Evolutionary conservation across 306 rosid species (phyloP), one percentile per base, ranked within the genome.

Genomic region (Ormosia semicastrata): DNA sequence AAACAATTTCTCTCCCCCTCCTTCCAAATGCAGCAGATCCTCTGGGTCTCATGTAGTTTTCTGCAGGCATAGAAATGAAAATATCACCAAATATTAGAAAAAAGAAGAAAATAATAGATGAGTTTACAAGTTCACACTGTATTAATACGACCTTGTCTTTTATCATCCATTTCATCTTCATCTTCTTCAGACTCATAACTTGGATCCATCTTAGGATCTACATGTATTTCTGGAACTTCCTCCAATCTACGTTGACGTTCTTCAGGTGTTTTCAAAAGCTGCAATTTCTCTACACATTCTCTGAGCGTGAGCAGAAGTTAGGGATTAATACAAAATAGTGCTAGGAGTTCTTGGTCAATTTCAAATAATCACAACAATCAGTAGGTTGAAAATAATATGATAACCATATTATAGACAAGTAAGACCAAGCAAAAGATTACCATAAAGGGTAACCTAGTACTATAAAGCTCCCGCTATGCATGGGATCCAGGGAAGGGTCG

Each of bases 211-310:
- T 93, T 91, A 36, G 99, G 98, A 88, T 96, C 99, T 5, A 85
- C 91, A 40, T 91, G 99, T 78, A 96, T 93, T 85, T 89, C 94
- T 47, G 97, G 90, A 77, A 93, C 85, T 81, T 96, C 99, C 66
- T 91, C 99, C 82, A 92, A 86, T 78, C 99, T 96, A 15, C 99
- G 98, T 76, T 91, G 98, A 57, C 99, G 98, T 79, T 96, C 99
- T 88, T 96, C 98, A 2, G 98, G 99, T 18, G 98, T 89, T 89
- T 91, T 96, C 71, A 96, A 75, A 83, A 92, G 91, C 88, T 96
- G 99, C 88, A 96, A 83, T 83, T 96, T 96, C 91, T 96, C 99
- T 3, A 96, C 98, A 86, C 99, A 96, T 89, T 96, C 99, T 89
- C 99, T 88, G 79, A 96, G 99, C 97, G 99, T 96, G 80, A 81